These are phyloP conservation scores for Triticum monococcum DNA, from an alignment of 176 grass and related monocot species.

Conservation along the genomic window DNA sequence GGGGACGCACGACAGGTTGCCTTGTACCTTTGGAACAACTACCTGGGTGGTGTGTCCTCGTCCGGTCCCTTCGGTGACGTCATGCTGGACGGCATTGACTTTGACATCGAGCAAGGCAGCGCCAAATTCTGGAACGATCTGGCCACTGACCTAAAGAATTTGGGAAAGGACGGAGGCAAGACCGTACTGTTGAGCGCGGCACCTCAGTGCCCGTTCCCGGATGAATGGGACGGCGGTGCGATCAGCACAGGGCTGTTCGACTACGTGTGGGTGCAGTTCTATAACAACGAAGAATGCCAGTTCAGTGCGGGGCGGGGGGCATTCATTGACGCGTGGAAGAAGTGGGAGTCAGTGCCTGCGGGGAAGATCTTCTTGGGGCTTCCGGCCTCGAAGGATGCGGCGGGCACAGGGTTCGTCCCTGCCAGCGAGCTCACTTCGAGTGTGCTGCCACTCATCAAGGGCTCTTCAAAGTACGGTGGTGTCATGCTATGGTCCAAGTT, in stretches of 20 bases:
- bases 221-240: slow-evolving; percentile 29
- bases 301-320: slow-evolving; percentile 4
- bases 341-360: slow-evolving; percentile 55
- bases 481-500: slow-evolving; percentile 74
- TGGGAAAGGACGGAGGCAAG: slow-evolving; percentile 34
- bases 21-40: slow-evolving; percentile 69
- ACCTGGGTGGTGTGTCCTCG: slow-evolving; percentile 46
- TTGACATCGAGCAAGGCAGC: slow-evolving; percentile 66
- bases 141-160: slow-evolving; percentile 39
- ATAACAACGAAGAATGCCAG: slow-evolving; percentile 61
- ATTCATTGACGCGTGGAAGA: slow-evolving; percentile 56
- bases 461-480: slow-evolving; percentile 54
- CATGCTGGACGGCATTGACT: slow-evolving; percentile 68
- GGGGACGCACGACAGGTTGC: slow-evolving; percentile 42
- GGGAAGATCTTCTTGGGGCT: slow-evolving; percentile 54
- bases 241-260: slow-evolving; percentile 50
- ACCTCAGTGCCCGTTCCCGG: slow-evolving; percentile 75
- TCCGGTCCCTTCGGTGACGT: slow-evolving; percentile 53
- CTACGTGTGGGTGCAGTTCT: slow-evolving; percentile 76
- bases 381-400: slow-evolving; percentile 37
- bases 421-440: slow-evolving; percentile 32
- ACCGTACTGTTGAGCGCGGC: slow-evolving; percentile 58
- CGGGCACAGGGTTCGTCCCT: slow-evolving; percentile 49
- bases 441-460: slow-evolving; percentile 58
- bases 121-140: slow-evolving; percentile 48